Evolutionary conservation across 495 filamentous ascomycete species (phyloP).

Genomic region (Lepidopterella palustris): DNA sequence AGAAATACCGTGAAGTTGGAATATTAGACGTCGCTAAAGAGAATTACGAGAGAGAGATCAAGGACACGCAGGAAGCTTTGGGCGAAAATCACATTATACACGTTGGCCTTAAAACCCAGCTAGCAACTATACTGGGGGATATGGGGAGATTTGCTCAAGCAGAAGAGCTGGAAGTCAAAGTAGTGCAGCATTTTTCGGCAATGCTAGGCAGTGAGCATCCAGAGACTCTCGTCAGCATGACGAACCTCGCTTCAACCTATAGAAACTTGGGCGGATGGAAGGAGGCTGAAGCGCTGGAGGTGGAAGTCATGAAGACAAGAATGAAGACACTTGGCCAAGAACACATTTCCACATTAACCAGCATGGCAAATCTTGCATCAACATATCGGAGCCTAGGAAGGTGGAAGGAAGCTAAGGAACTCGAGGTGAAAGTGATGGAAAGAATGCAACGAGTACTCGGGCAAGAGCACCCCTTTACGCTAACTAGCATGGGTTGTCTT

Average conservation of each 20-base stretch:
- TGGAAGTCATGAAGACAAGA: not conserved
- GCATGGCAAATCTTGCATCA: no score
- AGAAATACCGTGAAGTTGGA: no score
- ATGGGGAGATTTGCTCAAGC: not conserved
- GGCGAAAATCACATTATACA: not conserved
- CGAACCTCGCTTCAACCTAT: not conserved
- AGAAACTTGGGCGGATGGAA: not conserved
- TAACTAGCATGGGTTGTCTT: not conserved
- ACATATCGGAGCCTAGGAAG: not conserved
- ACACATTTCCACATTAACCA: not conserved
- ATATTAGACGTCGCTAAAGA: no score
- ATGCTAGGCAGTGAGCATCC: not conserved
- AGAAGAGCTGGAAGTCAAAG: not conserved
- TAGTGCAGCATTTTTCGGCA: not conserved
- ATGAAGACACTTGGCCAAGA: not conserved
- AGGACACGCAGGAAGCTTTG: not conserved
- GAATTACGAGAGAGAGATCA: not conserved
- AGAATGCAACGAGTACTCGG: not conserved
- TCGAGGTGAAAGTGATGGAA: not conserved
- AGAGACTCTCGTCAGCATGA: not conserved
- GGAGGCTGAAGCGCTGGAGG: not conserved
- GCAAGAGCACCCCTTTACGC: not conserved
- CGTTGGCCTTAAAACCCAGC: not conserved
- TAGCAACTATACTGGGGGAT: not conserved
- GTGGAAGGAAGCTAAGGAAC: not conserved